Base-by-base conservation (phyloP, 2,329 filamentous ascomycete species). In the Tolypocladium amazonense region DNA sequence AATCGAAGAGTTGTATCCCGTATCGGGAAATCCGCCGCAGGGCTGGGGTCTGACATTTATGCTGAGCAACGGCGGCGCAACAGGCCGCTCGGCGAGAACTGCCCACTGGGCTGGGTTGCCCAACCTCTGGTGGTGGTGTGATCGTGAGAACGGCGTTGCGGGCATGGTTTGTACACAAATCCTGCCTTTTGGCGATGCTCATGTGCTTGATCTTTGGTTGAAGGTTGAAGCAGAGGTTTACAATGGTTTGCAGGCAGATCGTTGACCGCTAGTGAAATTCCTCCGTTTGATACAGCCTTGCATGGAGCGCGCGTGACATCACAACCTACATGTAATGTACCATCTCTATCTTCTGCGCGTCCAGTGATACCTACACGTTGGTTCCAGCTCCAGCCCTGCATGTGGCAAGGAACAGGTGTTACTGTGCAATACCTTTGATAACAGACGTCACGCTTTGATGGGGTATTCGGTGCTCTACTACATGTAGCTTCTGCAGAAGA, bases 11-110 rank as follows among this genome's bases (percentile, higher is more conserved):
- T 58, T 87, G 15, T 86, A 81, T 64, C 75, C 75, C 0, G 67
- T 76, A 1, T 56, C 70, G 0, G 67, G 69, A 0, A 66, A 80
- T 61, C 77, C 76, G 50, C 80, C 84, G 0, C 85, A 88, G 66
- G 87, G 87, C 14, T 88, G 84, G 84, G 84, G 85, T 0, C 71
- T 88, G 38, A 80, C 77, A 0, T 84, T 84, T 56, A 81, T 86
- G 77, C 69, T 85, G 15, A 81, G 70, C 45, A 50, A 50, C 20
- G 76, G 77, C 0, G 77, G 77, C 0, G 64, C 69, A 1, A 83
- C 83, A 3, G 83, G 84, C 0, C 75, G 84, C 11, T 81, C 80
- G 0, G 69, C 63, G 2, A 73, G 75, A 2, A 84, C 82, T 0
- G 79, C 65, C 0, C 77, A 75, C 66, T 88, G 85, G 85, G 80